phyloP scores from a whole-genome alignment of 768 basidiomycete species.

The Hypholoma fasciculare region DNA sequence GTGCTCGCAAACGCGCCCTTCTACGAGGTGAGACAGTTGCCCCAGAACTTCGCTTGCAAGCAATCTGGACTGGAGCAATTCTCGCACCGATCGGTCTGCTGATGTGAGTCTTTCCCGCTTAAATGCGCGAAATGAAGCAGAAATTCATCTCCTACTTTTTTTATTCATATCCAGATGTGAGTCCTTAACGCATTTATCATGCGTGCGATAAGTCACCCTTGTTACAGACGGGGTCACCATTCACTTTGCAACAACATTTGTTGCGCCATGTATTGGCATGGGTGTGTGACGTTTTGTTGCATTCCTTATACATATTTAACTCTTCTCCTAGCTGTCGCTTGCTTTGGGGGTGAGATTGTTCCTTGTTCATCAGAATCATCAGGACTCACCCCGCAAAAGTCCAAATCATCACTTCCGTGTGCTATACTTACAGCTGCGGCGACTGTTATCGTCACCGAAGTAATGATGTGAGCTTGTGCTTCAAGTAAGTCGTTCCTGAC shows the following conservation, averaged over 20 bases:
- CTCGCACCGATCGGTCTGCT: constrained; percentile 33
- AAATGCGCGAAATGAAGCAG: too few species aligned
- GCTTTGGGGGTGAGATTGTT: constrained; percentile 32
- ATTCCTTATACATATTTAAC: background rate
- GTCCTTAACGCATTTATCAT: too few species aligned
- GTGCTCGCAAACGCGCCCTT: constrained; percentile 28
- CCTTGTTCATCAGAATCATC: background rate
- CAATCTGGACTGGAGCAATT: constrained; percentile 38
- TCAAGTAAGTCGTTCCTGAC: constrained; percentile 27
- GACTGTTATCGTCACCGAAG: constrained; percentile 37
- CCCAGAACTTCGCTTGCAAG: constrained; percentile 34
- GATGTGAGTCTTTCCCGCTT: constrained; percentile 23
- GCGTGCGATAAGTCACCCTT: background rate
- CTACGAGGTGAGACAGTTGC: constrained; percentile 23
- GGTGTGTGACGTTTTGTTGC: constrained; percentile 19
- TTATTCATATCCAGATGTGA: too few species aligned
- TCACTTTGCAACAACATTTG: constrained; percentile 31
- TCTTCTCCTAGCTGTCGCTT: constrained; percentile 27
- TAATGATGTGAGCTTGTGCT: constrained; percentile 38
- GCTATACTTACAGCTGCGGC: constrained; percentile 39
- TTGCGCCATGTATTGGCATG: constrained; percentile 40
- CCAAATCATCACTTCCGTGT: constrained; percentile 36
- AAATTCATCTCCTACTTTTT: too few species aligned
- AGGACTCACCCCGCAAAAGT: constrained; percentile 16
- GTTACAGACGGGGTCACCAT: constrained; percentile 32